Base-by-base conservation (phyloP, 106 monocot genomes). In the Dioscorea alata region DNA sequence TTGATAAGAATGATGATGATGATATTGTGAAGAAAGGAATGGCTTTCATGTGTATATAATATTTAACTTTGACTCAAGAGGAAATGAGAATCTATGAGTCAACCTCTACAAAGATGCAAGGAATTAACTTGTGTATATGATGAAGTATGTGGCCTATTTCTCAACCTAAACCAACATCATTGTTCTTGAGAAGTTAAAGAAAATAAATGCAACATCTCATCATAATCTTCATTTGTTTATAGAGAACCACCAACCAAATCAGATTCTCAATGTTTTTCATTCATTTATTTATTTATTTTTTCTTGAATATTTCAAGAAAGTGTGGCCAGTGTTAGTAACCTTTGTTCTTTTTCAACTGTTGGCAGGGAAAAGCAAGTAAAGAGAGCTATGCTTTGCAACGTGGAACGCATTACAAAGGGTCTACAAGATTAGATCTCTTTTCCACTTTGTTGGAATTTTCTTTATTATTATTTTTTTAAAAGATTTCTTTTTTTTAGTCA, bases 351-450 rank as follows among this genome's bases (percentile, higher is more conserved):
- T 62, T 69, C 15, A 48, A 33, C 52, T 54, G 32, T 62, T 54
- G 68, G 42, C 54, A 54, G 54, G 19, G 19, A 54, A 54, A 54
- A 54, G 54, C 15, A 2, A 54, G 54, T 8, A 20, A 32, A 14
- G 19, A 42, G 48, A 49, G 16, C 1, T 23, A 6, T 31, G 23
- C 69, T 76, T 76, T 70, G 76, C 64, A 48, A 77, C 65, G 77
- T 77, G 77, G 77, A 77, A 66, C 24, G 71, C 77, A 77, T 63
- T 65, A 59, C 0, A 19, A 48, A 8, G 64, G 21, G 22, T 33
- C 4, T 16, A 34, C 13, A 23, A 19, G 33, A 33, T 64, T 33
- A 16, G 31, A 65, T 65, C 48, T 42, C 32, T 42, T 65, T n/a
- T 65, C 18, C 64, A 31, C 20, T 65, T 59, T 23, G 59, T 23